These are phyloP conservation scores for Nectriaceae sp. DNA, from an alignment of 2,329 filamentous ascomycete genomes.

Conservation along the genomic window DNA sequence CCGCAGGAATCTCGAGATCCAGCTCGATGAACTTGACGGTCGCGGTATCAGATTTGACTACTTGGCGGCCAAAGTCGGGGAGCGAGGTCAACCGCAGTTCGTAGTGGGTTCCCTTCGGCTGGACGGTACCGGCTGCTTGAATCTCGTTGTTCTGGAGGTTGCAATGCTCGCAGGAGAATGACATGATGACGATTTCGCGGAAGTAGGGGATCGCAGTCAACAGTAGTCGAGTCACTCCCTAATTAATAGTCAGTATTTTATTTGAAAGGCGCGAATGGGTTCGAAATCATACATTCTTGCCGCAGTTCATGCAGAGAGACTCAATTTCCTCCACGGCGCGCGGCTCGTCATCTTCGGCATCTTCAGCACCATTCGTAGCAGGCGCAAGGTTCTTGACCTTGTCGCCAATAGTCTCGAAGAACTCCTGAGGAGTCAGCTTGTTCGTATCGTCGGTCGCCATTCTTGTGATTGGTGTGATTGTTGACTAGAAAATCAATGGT, in stretches of 20 bases:
- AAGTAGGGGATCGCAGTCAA: slow-evolving; percentile 95
- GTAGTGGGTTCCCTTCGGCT: slow-evolving; percentile 84
- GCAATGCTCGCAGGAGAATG: slow-evolving; percentile 90
- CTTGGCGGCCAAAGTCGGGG: slow-evolving; percentile 78
- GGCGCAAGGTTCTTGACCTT: slow-evolving; percentile 57
- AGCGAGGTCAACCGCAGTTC: slow-evolving; percentile 74
- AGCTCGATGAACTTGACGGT: slow-evolving; percentile 86
- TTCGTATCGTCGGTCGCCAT: slow-evolving; percentile 46
- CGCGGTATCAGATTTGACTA: slow-evolving; percentile 90
- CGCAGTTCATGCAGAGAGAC: slow-evolving; percentile 85
- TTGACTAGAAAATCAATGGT: slow-evolving; percentile 8
- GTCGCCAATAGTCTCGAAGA: slow-evolving; percentile 64
- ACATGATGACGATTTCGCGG: slow-evolving; percentile 96
- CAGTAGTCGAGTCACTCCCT: slow-evolving; percentile 85
- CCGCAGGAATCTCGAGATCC: slow-evolving; percentile 89
- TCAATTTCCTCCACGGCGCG: slow-evolving; percentile 69
- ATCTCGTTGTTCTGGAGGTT: slow-evolving; percentile 90
- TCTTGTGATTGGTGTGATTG: slow-evolving; percentile 20
- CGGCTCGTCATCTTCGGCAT: slow-evolving; percentile 46
- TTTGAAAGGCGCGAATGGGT: slow-evolving; percentile 7
- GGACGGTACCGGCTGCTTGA: slow-evolving; percentile 88
- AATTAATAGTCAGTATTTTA: slow-evolving; percentile 15
- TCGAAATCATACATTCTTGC: slow-evolving; percentile 73
- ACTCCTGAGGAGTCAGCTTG: slow-evolving; percentile 48
- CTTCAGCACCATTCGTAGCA: slow-evolving; percentile 36